A percentile compares a stretch with the other conserved stretches of the same genome.
Evolutionary conservation across 2,329 filamentous ascomycete genomes (phyloP).

Genomic region (Pyrenochaeta sp.): DNA sequence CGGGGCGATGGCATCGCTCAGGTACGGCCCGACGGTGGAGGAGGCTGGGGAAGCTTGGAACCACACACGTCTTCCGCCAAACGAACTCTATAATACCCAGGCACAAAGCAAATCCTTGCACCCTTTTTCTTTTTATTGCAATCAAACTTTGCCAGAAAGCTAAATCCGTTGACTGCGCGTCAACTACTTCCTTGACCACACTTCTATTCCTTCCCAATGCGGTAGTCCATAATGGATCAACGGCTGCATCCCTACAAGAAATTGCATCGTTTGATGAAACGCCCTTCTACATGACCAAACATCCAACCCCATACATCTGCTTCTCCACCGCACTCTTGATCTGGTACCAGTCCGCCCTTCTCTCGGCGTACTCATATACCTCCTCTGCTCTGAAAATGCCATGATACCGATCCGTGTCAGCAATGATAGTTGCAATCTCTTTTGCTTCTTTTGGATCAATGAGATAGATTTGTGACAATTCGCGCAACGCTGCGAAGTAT

Average conservation of each 20-base stretch:
- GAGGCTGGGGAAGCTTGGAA: slow-evolving; percentile 33
- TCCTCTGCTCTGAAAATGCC: slow-evolving; percentile 95
- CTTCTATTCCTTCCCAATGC: slow-evolving; percentile 21
- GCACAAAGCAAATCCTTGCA: too few relatives aligned
- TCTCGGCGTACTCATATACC: slow-evolving; percentile 95
- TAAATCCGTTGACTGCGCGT: slow-evolving; percentile 1
- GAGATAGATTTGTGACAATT: slow-evolving; percentile 93
- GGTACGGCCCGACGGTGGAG: slow-evolving; percentile 24
- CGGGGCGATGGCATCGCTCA: slow-evolving; percentile 21
- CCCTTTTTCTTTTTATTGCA: too few relatives aligned
- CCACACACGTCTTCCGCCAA: not conserved
- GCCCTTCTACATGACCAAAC: slow-evolving; percentile 76
- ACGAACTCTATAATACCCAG: not conserved
- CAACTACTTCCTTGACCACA: slow-evolving; percentile 14
- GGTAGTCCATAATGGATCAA: too few relatives aligned
- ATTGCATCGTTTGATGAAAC: slow-evolving; percentile 6
- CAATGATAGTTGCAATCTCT: slow-evolving; percentile 93
- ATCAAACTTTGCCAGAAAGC: not conserved
- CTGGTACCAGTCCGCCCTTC: slow-evolving; percentile 92
- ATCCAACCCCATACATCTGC: slow-evolving; percentile 97
- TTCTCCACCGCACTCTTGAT: slow-evolving; percentile 89
- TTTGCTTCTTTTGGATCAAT: slow-evolving; percentile 88
- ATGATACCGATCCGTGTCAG: slow-evolving; percentile 86
- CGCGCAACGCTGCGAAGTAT: slow-evolving; percentile 90
- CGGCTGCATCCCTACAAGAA: slow-evolving; percentile 10